Evolutionary conservation across 2,329 filamentous ascomycete genomes (phyloP).

Genomic region (Aplosporella prunicola): DNA sequence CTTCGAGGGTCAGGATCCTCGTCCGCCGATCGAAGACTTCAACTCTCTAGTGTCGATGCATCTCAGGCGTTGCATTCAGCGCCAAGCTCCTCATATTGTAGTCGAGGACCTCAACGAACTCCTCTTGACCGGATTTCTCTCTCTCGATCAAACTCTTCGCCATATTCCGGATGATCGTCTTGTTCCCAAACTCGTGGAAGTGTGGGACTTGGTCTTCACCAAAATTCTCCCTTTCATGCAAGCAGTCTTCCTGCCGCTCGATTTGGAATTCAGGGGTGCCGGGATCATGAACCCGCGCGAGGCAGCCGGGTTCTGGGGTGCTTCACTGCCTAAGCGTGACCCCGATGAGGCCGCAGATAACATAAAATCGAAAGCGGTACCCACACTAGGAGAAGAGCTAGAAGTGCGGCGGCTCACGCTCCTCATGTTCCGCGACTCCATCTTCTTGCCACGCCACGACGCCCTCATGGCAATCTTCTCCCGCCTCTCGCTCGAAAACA

Average conservation of each 20-base stretch:
- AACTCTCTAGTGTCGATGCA: slow-evolving; percentile 73
- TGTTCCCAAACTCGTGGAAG: slow-evolving; percentile 82
- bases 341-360: slow-evolving; percentile 37
- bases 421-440: slow-evolving; percentile 75
- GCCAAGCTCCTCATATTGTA: slow-evolving; percentile 59
- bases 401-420: slow-evolving; percentile 86
- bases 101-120: slow-evolving; percentile 70
- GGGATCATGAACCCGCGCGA: slow-evolving; percentile 73
- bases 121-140: slow-evolving; percentile 70
- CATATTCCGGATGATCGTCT: slow-evolving; percentile 74
- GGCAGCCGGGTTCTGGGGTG: slow-evolving; percentile 84
- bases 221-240: slow-evolving; percentile 88
- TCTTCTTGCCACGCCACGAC: slow-evolving; percentile 84
- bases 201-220: slow-evolving; percentile 91
- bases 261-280: slow-evolving; percentile 82
- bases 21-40: slow-evolving; percentile 74
- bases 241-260: slow-evolving; percentile 85
- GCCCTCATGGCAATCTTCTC: slow-evolving; percentile 84
- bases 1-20: slow-evolving; percentile 71
- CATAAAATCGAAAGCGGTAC: slow-evolving; percentile 34
- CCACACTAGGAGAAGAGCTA: slow-evolving; percentile 50
- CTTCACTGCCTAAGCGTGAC: slow-evolving; percentile 37
- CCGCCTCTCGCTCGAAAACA: slow-evolving; percentile 73
- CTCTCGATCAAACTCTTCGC: slow-evolving; percentile 73
- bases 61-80: slow-evolving; percentile 67